These are phyloP conservation scores for Terfezia boudieri DNA, from an alignment of 495 filamentous ascomycete genomes.

Conservation along the genomic window DNA sequence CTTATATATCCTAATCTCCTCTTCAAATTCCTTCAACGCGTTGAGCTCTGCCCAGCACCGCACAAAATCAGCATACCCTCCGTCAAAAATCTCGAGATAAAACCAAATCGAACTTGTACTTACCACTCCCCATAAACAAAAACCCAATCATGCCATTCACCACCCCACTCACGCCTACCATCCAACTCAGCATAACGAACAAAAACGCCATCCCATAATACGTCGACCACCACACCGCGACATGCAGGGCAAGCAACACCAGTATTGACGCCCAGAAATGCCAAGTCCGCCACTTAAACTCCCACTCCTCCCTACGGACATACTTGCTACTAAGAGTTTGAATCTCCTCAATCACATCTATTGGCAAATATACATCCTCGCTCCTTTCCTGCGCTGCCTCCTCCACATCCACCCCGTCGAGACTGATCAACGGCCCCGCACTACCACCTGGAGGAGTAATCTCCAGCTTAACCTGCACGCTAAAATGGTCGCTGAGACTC, in stretches of 20 bases:
- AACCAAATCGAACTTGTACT: slow-evolving; percentile 1
- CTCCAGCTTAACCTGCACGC: slow-evolving; percentile 44
- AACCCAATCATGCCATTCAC: slow-evolving; percentile 69
- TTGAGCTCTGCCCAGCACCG: slow-evolving; percentile 30
- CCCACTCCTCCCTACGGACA: slow-evolving; percentile 39
- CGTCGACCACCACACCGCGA: slow-evolving; percentile 70
- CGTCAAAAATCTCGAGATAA: neutral
- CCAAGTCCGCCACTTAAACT: slow-evolving; percentile 42
- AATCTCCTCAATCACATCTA: slow-evolving; percentile 48
- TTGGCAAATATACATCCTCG: slow-evolving; percentile 20
- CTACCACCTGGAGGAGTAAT: slow-evolving; percentile 12
- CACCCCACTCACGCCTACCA: slow-evolving; percentile 52
- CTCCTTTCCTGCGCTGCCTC: slow-evolving; percentile 10
- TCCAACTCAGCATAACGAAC: slow-evolving; percentile 50
- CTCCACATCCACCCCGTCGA: slow-evolving; percentile 11
- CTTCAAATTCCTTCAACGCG: slow-evolving; percentile 56
- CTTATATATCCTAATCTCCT: too few relatives aligned
- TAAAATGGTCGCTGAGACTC: slow-evolving; percentile 84
- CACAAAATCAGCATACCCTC: neutral
- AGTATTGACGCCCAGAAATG: slow-evolving; percentile 50
- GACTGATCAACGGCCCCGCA: slow-evolving; percentile 5
- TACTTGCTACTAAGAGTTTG: slow-evolving; percentile 44
- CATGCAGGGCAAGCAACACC: slow-evolving; percentile 43
- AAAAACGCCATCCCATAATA: slow-evolving; percentile 58
- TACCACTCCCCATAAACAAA: slow-evolving; percentile 54